phyloP scores from a whole-genome alignment of 2,329 filamentous ascomycete genomes.

The Scopulariopsis brevicaulis region DNA sequence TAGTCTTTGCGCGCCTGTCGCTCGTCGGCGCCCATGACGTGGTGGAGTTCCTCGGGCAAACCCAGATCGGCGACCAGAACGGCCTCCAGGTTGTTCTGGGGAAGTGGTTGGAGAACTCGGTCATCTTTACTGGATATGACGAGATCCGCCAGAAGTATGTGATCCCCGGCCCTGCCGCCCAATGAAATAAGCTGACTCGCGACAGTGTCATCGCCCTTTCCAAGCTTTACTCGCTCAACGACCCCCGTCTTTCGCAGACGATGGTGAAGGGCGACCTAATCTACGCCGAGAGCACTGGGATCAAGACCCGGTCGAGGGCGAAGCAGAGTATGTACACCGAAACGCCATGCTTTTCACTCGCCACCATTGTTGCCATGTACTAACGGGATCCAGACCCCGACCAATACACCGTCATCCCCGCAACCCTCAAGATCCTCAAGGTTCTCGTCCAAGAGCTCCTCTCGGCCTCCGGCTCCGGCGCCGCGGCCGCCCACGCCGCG shows the following conservation, averaged over 20 bases:
- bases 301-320: conserved; percentile 88
- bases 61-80: conserved; percentile 67
- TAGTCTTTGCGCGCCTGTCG: conserved; percentile 88
- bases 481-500: conserved; percentile 49
- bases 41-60: conserved; percentile 78
- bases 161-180: neutral
- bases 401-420: conserved; percentile 76
- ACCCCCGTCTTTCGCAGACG: conserved; percentile 65
- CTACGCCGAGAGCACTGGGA: conserved; percentile 64
- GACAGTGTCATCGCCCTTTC: conserved; percentile 78
- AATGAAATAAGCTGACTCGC: conserved; percentile 14
- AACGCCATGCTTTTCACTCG: conserved; percentile 7
- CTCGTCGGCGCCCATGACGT: conserved; percentile 80
- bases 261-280: conserved; percentile 89
- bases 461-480: conserved; percentile 59
- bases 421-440: conserved; percentile 91
- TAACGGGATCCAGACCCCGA: conserved; percentile 58
- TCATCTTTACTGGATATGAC: conserved; percentile 96
- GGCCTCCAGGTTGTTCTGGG: conserved; percentile 82
- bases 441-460: conserved; percentile 86
- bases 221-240: conserved; percentile 80
- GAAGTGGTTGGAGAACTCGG: conserved; percentile 96
- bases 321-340: conserved; percentile 53
- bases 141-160: conserved; percentile 91
- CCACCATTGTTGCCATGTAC: conserved; percentile 5